Evolutionary conservation across 2,329 filamentous ascomycete genomes (phyloP).

Genomic region (Aspergillus flavus): DNA sequence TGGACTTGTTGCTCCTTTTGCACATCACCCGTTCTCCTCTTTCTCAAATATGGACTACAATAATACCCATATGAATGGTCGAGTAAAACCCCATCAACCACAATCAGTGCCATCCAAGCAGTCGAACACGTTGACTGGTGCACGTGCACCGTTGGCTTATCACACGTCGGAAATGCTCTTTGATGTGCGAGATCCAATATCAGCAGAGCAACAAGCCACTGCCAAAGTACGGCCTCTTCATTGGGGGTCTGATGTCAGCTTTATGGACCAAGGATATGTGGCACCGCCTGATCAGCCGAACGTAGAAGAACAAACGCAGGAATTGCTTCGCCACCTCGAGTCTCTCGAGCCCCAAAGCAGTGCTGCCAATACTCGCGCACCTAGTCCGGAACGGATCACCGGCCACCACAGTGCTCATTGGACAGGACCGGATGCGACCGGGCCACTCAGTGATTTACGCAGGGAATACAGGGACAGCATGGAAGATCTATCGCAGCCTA

Average conservation of each 20-base stretch:
- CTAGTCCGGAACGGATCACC: slow-evolving; percentile 53
- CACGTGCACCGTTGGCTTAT: slow-evolving; percentile 32
- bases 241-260: slow-evolving; percentile 71
- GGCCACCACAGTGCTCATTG: slow-evolving; percentile 18
- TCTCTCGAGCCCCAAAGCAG: slow-evolving; percentile 62
- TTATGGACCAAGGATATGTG: slow-evolving; percentile 63
- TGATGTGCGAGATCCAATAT: slow-evolving; percentile 37
- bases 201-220: slow-evolving; percentile 40
- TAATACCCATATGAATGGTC: slow-evolving; percentile 19
- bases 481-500: slow-evolving; percentile 31
- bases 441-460: slow-evolving; percentile 12
- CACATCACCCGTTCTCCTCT: slow-evolving; percentile 32
- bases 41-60: slow-evolving; percentile 26
- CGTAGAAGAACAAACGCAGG: slow-evolving; percentile 58
- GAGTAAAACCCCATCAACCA: slow-evolving; percentile 20
- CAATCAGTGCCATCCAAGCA: slow-evolving; percentile 19
- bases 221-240: slow-evolving; percentile 52
- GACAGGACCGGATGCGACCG: slow-evolving; percentile 15
- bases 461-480: slow-evolving; percentile 20
- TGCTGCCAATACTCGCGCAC: slow-evolving; percentile 60
- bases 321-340: slow-evolving; percentile 59
- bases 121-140: slow-evolving; percentile 17
- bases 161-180: slow-evolving; percentile 44
- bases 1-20: slow-evolving; percentile 33
- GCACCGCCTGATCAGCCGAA: slow-evolving; percentile 61